Percentiles rank a stretch among this genome's conserved stretches.
These are phyloP conservation scores for Arxiozyma telluris DNA, from an alignment of 1,139 yeast species.

Conservation along the genomic window DNA sequence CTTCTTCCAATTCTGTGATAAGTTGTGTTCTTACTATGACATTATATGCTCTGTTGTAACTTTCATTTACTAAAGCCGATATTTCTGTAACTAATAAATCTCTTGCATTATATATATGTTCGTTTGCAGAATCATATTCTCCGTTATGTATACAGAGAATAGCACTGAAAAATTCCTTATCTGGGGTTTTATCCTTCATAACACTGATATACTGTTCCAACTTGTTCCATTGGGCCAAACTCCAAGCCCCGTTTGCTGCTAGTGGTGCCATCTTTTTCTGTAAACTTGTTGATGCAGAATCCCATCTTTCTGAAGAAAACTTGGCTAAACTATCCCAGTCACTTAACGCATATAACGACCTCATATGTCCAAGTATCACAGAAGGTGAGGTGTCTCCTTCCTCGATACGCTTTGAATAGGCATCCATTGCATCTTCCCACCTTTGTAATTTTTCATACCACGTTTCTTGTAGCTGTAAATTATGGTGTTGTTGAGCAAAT, in stretches of 20 bases:
- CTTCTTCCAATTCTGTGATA: slow-evolving; percentile 94
- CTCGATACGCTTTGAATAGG: slow-evolving; percentile 68
- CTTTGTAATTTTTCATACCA: slow-evolving; percentile 96
- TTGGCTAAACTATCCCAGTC: slow-evolving; percentile 94
- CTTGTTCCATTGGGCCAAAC: slow-evolving; percentile 92
- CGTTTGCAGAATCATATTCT: slow-evolving; percentile 73
- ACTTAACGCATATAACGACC: slow-evolving; percentile 94
- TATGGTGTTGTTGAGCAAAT: slow-evolving; percentile 92
- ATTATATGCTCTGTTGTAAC: slow-evolving; percentile 94
- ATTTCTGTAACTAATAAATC: slow-evolving; percentile 89
- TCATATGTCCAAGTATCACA: slow-evolving; percentile 93
- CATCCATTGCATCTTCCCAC: slow-evolving; percentile 96
- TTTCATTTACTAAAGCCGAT: slow-evolving; percentile 89
- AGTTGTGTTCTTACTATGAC: slow-evolving; percentile 96
- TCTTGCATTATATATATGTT: slow-evolving; percentile 76
- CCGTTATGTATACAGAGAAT: slow-evolving; percentile 78
- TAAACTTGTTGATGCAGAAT: slow-evolving; percentile 58
- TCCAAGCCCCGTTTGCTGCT: slow-evolving; percentile 99
- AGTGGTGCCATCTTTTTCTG: slow-evolving; percentile 85
- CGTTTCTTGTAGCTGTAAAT: slow-evolving; percentile 84
- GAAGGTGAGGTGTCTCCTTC: slow-evolving; percentile 48
- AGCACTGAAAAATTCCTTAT: slow-evolving; percentile 90
- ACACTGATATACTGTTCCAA: slow-evolving; percentile 88
- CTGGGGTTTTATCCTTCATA: slow-evolving; percentile 90
- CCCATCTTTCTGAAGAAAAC: slow-evolving; percentile 84